phyloP scores from a whole-genome alignment of 1,284 basidiomycete genomes.

The Ustanciosporium gigantosporum region DNA sequence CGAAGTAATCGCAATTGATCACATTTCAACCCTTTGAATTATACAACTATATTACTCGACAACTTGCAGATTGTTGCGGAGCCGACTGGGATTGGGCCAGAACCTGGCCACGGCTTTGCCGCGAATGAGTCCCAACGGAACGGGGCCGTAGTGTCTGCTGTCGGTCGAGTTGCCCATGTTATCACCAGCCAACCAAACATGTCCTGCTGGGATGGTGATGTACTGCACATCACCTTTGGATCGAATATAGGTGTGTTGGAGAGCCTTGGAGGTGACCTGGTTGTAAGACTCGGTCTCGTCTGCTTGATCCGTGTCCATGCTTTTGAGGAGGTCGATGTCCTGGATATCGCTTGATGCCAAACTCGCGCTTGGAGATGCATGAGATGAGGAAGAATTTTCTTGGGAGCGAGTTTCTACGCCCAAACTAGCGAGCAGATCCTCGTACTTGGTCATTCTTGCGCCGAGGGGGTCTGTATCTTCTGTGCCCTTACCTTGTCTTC shows the following conservation, averaged over 20 bases:
- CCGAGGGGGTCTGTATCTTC: neutral
- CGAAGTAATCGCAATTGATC: too few relatives aligned
- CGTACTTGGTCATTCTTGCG: neutral
- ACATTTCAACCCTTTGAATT: too few relatives aligned
- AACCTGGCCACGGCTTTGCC: constrained; percentile 74
- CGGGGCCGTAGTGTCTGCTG: constrained; percentile 86
- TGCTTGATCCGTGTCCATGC: neutral
- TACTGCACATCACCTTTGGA: constrained; percentile 34
- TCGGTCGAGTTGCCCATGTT: constrained; percentile 82
- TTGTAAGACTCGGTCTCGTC: constrained; percentile 4
- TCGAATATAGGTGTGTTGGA: constrained; percentile 11
- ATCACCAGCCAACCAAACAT: constrained; percentile 88
- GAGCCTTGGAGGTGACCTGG: constrained; percentile 1
- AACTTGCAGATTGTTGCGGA: too few relatives aligned
- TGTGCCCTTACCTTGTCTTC: too few relatives aligned
- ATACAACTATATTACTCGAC: too few relatives aligned
- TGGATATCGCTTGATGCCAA: too few relatives aligned
- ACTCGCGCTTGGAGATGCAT: too few relatives aligned
- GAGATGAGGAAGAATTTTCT: too few relatives aligned
- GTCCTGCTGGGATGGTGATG: constrained; percentile 36
- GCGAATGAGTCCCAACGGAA: constrained; percentile 79
- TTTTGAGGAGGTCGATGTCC: neutral
- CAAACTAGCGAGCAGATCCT: too few relatives aligned
- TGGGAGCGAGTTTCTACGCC: too few relatives aligned
- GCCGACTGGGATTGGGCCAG: too few relatives aligned